Conservation (phyloP, 306 rosid genomes). For the Prunus salicina region DNA sequence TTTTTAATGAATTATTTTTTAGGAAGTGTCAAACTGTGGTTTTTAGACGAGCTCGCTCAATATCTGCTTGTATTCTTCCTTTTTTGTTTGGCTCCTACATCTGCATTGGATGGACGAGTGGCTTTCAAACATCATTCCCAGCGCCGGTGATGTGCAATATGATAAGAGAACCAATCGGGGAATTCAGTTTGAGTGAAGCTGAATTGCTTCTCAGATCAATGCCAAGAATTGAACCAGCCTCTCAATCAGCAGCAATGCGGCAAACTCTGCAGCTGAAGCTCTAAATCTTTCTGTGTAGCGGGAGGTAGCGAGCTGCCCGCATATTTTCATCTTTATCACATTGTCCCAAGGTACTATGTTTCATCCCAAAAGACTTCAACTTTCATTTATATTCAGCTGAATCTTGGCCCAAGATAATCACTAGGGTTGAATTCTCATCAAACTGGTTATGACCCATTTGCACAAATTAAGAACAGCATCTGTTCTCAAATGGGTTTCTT, state of each 20-base stretch:
- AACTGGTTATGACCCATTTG: slow-evolving; percentile 42
- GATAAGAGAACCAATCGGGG: background rate
- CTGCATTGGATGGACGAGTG: too few relatives aligned
- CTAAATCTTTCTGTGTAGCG: too few relatives aligned
- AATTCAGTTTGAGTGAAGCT: background rate
- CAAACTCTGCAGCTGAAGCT: background rate
- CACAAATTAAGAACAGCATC: slow-evolving; percentile 29
- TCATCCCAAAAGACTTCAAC: background rate
- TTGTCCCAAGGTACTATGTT: slow-evolving; percentile 20
- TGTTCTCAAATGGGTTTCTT: slow-evolving; percentile 24
- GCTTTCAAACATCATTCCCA: background rate
- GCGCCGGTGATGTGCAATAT: background rate
- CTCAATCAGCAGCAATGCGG: background rate
- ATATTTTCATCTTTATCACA: too few relatives aligned
- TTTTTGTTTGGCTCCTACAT: too few relatives aligned
- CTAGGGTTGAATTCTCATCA: background rate
- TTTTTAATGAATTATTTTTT: too few relatives aligned
- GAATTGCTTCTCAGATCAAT: background rate
- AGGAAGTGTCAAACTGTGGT: too few relatives aligned
- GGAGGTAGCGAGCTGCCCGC: too few relatives aligned
- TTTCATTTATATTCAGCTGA: background rate
- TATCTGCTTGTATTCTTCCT: too few relatives aligned
- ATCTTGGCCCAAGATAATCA: background rate
- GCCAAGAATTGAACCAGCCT: background rate
- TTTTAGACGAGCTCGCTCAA: too few relatives aligned